Percentiles rank a stretch among this genome's conserved stretches.
Conservation (phyloP, 768 basidiomycete genomes). For the Termitomyces sp. region DNA sequence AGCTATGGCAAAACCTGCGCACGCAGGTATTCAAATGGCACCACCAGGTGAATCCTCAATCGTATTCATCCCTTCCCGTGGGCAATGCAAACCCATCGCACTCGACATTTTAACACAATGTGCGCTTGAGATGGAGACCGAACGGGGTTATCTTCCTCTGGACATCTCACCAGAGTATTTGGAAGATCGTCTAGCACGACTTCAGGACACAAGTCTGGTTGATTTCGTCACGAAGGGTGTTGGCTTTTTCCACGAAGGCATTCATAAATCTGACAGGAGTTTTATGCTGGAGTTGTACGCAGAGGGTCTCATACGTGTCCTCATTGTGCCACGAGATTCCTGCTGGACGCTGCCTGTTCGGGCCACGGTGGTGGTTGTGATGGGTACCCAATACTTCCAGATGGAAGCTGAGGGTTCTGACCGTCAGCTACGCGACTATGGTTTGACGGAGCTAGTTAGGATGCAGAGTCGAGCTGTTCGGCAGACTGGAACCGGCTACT, state of each 20-base stretch:
- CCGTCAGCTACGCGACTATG: constrained; percentile 77
- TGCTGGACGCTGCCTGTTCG: constrained; percentile 90
- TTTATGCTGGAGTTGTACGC: constrained; percentile 79
- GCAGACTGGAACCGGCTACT: constrained; percentile 56
- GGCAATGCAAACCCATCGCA: constrained; percentile 70
- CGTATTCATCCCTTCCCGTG: constrained; percentile 85
- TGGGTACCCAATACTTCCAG: constrained; percentile 87
- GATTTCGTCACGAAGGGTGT: constrained; percentile 84
- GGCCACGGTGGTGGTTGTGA: constrained; percentile 77
- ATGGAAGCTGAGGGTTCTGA: constrained; percentile 42
- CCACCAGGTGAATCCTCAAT: constrained; percentile 51
- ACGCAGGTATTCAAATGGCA: constrained; percentile 60
- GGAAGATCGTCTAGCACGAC: constrained; percentile 50
- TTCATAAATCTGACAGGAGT: constrained; percentile 62
- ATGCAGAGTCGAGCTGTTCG: constrained; percentile 90
- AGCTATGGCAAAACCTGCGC: constrained; percentile 87
- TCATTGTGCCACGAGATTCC: constrained; percentile 78
- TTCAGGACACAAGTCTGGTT: constrained; percentile 59
- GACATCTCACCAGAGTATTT: constrained; percentile 48
- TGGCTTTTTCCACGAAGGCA: constrained; percentile 79
- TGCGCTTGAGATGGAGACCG: constrained; percentile 68
- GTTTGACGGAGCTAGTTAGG: constrained; percentile 72
- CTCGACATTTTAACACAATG: constrained; percentile 86
- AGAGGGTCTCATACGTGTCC: constrained; percentile 72
- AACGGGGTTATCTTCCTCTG: constrained; percentile 61